Percentiles rank a stretch among this genome's conserved stretches.
Evolutionary conservation across 225 moss, liverwort and hornwort species (phyloP).

Genomic region (Antitrichia curtipendula): DNA sequence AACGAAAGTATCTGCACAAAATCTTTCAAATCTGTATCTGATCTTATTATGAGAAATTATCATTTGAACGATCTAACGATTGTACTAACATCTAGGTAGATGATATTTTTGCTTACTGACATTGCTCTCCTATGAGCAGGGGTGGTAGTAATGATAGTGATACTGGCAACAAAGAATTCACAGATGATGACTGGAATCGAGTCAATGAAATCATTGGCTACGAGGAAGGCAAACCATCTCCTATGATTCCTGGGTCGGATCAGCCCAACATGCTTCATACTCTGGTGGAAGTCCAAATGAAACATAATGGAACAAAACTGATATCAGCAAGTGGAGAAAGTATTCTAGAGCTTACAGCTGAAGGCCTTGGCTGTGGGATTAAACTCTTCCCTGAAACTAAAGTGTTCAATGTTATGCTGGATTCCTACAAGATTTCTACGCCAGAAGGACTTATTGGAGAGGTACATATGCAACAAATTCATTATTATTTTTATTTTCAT

Average conservation of each 20-base stretch:
- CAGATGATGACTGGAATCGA: conserved; percentile 73
- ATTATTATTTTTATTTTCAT: neutral
- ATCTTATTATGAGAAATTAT: neutral
- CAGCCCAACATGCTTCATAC: conserved; percentile 89
- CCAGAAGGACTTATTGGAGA: conserved; percentile 88
- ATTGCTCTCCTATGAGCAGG: conserved; percentile 30
- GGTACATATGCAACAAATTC: conserved; percentile 8
- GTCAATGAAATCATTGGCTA: conserved; percentile 81
- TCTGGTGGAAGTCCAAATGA: conserved; percentile 74
- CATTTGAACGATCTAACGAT: neutral
- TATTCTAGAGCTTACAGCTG: conserved; percentile 64
- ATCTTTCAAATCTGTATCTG: neutral
- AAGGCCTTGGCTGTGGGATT: conserved; percentile 69
- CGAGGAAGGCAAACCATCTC: conserved; percentile 59
- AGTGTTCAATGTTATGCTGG: conserved; percentile 46
- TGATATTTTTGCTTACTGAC: neutral
- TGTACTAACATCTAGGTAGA: neutral
- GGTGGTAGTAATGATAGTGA: conserved; percentile 41
- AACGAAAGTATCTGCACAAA: neutral
- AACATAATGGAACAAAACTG: conserved; percentile 78
- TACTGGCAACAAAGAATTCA: conserved; percentile 42
- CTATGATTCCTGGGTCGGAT: conserved; percentile 61
- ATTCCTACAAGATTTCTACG: conserved; percentile 66
- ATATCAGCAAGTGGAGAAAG: conserved; percentile 41
- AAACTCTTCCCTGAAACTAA: conserved; percentile 76